A percentile compares a stretch with the other conserved stretches of the same genome.
phyloP scores from a whole-genome alignment of 352 stramenopile species.

The Phytophthora ramorum region DNA sequence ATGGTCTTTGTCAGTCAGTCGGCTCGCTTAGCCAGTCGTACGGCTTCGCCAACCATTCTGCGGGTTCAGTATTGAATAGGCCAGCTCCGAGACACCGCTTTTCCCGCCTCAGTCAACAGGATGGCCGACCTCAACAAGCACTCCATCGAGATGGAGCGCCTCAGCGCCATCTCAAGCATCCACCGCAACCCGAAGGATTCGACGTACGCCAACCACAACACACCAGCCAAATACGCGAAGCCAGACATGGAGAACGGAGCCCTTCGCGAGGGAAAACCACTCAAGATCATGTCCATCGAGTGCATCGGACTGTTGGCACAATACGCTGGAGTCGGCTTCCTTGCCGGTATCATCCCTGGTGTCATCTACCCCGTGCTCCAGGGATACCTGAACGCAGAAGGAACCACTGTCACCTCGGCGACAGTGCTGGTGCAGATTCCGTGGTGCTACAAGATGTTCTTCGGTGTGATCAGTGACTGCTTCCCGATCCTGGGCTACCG shows the following conservation, averaged over 20 bases:
- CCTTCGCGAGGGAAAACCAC: conserved; percentile 42
- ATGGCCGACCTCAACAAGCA: conserved; percentile 34
- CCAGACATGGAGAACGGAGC: conserved; percentile 37
- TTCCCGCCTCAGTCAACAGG: conserved; percentile 14
- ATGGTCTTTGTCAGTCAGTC: not conserved
- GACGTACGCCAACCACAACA: conserved; percentile 27
- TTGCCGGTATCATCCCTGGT: conserved; percentile 47
- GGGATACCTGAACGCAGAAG: conserved; percentile 58
- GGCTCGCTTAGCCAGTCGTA: conserved; percentile 27
- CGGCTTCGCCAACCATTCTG: conserved; percentile 19
- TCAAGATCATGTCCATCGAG: conserved; percentile 42
- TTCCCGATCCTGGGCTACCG: conserved; percentile 61
- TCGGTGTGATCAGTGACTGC: conserved; percentile 58
- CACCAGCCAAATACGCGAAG: conserved; percentile 20
- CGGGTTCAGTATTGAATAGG: conserved; percentile 21
- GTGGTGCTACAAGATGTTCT: conserved; percentile 66
- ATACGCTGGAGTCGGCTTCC: conserved; percentile 54
- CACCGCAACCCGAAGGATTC: conserved; percentile 27
- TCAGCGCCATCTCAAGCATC: conserved; percentile 36
- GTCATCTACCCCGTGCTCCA: conserved; percentile 63
- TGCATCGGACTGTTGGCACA: conserved; percentile 53
- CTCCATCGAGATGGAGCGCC: conserved; percentile 32
- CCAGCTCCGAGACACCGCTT: not conserved
- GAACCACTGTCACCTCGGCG: conserved; percentile 49
- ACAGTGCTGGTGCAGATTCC: conserved; percentile 54